These are phyloP conservation scores for Thielaviopsis euricoi DNA, from an alignment of 2,329 filamentous ascomycete genomes.

Conservation along the genomic window DNA sequence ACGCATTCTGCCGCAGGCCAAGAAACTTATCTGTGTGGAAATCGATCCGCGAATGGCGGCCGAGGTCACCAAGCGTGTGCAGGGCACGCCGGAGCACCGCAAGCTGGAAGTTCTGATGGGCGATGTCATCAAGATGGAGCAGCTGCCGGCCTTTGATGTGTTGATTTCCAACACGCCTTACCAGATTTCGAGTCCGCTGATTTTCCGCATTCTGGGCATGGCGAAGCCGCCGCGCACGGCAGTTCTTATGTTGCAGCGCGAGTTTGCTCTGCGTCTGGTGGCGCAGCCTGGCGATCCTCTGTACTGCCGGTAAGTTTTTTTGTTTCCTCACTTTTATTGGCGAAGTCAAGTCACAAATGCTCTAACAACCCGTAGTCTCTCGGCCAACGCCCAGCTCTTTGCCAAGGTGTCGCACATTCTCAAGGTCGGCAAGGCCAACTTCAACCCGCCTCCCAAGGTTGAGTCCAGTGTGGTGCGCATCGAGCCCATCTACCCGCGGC, in stretches of 20 bases:
- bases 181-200: constrained; percentile 77
- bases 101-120: constrained; percentile 77
- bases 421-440: constrained; percentile 94
- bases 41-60: constrained; percentile 93
- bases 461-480: constrained; percentile 83
- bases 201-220: constrained; percentile 75
- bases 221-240: constrained; percentile 66
- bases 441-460: constrained; percentile 84
- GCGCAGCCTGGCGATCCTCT: constrained; percentile 77
- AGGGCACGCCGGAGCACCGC: constrained; percentile 71
- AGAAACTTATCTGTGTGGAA: constrained; percentile 70
- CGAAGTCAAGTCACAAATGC: neutral
- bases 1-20: constrained; percentile 73
- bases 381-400: constrained; percentile 86
- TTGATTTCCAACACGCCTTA: constrained; percentile 58
- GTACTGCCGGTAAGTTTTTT: constrained; percentile 45
- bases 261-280: constrained; percentile 81
- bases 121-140: constrained; percentile 76
- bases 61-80: constrained; percentile 84
- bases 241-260: constrained; percentile 91
- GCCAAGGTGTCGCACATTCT: constrained; percentile 53
- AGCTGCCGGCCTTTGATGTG: constrained; percentile 60
- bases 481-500: constrained; percentile 64
- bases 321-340: neutral
- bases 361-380: too few relatives aligned